Evolutionary conservation across 2,329 filamentous ascomycete genomes (phyloP).

Genomic region (Paracamarosporium sp.): DNA sequence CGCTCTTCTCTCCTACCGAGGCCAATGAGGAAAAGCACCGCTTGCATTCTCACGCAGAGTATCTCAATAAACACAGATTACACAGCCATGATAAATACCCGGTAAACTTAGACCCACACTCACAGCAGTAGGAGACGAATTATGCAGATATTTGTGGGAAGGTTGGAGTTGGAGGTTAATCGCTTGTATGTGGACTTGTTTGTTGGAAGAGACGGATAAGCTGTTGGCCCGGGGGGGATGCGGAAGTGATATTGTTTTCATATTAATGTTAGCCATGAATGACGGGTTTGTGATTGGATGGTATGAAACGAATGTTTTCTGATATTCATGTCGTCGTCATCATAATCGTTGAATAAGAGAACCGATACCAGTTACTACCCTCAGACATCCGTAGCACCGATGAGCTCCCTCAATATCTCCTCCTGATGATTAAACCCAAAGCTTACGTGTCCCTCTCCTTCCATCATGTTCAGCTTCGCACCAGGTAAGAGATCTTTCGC

Average conservation of each 20-base stretch:
- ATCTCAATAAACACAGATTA: background rate
- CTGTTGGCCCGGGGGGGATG: too few species aligned
- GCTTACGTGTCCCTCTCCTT: conserved; percentile 36
- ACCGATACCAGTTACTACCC: background rate
- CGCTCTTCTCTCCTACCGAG: background rate
- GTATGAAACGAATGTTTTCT: too few species aligned
- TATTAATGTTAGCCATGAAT: too few species aligned
- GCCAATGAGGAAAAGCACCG: background rate
- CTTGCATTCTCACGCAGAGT: background rate
- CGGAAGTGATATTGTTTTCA: too few species aligned
- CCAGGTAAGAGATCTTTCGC: conserved; percentile 30
- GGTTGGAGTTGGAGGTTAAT: background rate
- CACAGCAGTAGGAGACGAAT: background rate
- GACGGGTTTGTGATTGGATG: too few species aligned
- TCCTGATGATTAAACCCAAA: conserved; percentile 28
- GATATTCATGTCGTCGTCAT: background rate
- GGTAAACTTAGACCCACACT: background rate
- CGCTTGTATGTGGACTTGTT: background rate
- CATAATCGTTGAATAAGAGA: background rate
- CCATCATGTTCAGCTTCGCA: conserved; percentile 25
- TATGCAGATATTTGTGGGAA: background rate
- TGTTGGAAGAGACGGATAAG: too few species aligned
- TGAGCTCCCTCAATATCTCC: conserved; percentile 28
- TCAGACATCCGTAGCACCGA: conserved; percentile 13
- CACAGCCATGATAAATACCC: background rate